phyloP scores from a whole-genome alignment of 108 stramenopile species.

The Fistulifera pelliculosa region DNA sequence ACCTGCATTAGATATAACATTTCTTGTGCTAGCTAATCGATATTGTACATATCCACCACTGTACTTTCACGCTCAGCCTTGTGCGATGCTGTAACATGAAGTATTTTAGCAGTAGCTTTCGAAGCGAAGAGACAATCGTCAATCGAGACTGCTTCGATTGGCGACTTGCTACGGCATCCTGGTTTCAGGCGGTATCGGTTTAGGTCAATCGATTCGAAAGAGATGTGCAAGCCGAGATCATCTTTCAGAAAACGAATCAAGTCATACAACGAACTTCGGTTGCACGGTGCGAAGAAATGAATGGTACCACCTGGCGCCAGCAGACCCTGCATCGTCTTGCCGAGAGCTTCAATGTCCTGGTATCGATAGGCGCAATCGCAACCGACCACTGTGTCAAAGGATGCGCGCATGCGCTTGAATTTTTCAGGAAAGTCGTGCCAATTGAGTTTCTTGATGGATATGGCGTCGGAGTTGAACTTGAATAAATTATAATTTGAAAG shows the following conservation, averaged over 20 bases:
- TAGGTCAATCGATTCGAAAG: slow-evolving; percentile 34
- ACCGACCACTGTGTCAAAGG: slow-evolving; percentile 53
- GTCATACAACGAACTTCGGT: slow-evolving; percentile 35
- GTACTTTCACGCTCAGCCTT: neutral
- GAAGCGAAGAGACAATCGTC: slow-evolving; percentile 11
- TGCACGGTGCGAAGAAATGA: slow-evolving; percentile 54
- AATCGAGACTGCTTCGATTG: neutral
- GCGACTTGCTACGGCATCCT: neutral
- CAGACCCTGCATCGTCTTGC: slow-evolving; percentile 72
- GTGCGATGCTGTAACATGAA: slow-evolving; percentile 12
- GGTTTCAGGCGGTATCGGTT: slow-evolving; percentile 32
- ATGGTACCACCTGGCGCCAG: slow-evolving; percentile 52
- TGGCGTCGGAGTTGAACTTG: slow-evolving; percentile 27
- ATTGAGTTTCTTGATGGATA: slow-evolving; percentile 2
- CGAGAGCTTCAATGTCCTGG: slow-evolving; percentile 82
- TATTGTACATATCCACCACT: neutral
- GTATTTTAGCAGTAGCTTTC: slow-evolving; percentile 6
- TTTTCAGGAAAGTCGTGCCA: slow-evolving; percentile 1
- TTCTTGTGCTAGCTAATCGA: neutral
- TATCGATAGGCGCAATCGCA: slow-evolving; percentile 50
- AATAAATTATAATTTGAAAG: slow-evolving; percentile 13
- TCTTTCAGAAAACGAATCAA: slow-evolving; percentile 23
- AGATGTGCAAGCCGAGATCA: slow-evolving; percentile 21
- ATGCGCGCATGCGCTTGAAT: neutral
- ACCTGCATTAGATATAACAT: too few species aligned